These are phyloP conservation scores for Boechera stricta DNA, from an alignment of 345 rosid genomes.

Conservation along the genomic window DNA sequence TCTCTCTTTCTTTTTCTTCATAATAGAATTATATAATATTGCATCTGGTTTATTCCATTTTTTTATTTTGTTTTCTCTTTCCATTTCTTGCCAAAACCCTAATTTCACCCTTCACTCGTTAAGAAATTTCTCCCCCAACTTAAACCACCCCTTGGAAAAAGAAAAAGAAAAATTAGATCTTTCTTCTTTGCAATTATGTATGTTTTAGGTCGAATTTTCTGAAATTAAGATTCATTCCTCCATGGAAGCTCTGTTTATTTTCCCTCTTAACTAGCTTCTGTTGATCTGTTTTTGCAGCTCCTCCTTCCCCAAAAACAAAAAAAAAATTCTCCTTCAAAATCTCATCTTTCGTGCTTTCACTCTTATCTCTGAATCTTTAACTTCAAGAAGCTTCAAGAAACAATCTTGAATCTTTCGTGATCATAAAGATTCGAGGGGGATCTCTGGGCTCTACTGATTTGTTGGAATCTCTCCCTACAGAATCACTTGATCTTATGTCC, in stretches of 20 bases:
- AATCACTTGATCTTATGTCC: slow-evolving; percentile 47
- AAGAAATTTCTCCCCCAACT: slow-evolving; percentile 47
- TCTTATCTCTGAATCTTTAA: slow-evolving; percentile 35
- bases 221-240: slow-evolving; percentile 23
- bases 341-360: slow-evolving; percentile 8
- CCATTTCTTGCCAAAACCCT: slow-evolving; percentile 45
- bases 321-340: not conserved
- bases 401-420: slow-evolving; percentile 36
- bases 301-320: not conserved
- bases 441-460: slow-evolving; percentile 41
- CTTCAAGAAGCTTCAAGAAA: slow-evolving; percentile 16
- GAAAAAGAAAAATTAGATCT: slow-evolving; percentile 29
- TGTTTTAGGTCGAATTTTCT: slow-evolving; percentile 29
- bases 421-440: slow-evolving; percentile 43
- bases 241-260: slow-evolving; percentile 31
- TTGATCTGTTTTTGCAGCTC: slow-evolving; percentile 33
- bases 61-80: slow-evolving; percentile 16
- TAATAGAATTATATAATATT: slow-evolving; percentile 56
- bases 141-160: slow-evolving; percentile 38
- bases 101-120: slow-evolving; percentile 37
- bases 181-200: slow-evolving; percentile 40
- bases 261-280: not conserved
- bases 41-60: slow-evolving; percentile 35
- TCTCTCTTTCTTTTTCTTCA: slow-evolving; percentile 47
- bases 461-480: slow-evolving; percentile 40